Base-by-base conservation (phyloP, 805 yeast genomes). In the Ogataea neopini region DNA sequence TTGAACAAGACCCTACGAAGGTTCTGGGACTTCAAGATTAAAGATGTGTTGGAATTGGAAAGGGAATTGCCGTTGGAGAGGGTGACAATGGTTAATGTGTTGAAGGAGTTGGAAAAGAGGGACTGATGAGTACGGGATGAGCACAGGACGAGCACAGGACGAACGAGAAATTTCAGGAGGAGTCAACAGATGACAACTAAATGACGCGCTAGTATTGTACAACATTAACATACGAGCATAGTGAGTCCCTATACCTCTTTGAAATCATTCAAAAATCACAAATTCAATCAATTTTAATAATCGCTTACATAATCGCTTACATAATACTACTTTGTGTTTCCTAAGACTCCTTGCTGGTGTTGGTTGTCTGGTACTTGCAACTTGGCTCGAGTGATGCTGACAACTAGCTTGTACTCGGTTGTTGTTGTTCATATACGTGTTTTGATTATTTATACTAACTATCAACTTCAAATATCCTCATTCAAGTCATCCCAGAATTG, bases 401-500 rank as follows among this genome's bases (percentile, higher is more conserved):
- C n/a, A n/a, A n/a, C n/a, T n/a, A n/a, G n/a, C n/a, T n/a, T n/a
- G n/a, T n/a, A n/a, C n/a, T n/a, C 35, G 35, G 19, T 17, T 11
- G 35, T 32, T n/a, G 35, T 32, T 32, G 37, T 20, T 34, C n/a
- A 20, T 34, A 8, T 3, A 18, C 34, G 5, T 13, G 14, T 22
- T 22, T 8, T 22, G 5, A 30, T 18, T 30, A 8, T 4, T n/a
- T 13, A n/a, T 30, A 30, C 14, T 30, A n/a, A 25, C 40, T 23
- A 18, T n/a, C 19, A 37, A 14, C 15, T 10, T 54, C 68, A 74
- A 43, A 86, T 84, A 41, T 84, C 91, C 64, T 85, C 96, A 28
- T 92, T 85, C 53, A 92, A 81, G 62, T 88, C 94, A 51, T 92
- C 97, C 76, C 95, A 96, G 88, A 94, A 91, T 66, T 80, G 84